Conservation (phyloP, 495 filamentous ascomycete species). For the Talaromyces adpressus region DNA sequence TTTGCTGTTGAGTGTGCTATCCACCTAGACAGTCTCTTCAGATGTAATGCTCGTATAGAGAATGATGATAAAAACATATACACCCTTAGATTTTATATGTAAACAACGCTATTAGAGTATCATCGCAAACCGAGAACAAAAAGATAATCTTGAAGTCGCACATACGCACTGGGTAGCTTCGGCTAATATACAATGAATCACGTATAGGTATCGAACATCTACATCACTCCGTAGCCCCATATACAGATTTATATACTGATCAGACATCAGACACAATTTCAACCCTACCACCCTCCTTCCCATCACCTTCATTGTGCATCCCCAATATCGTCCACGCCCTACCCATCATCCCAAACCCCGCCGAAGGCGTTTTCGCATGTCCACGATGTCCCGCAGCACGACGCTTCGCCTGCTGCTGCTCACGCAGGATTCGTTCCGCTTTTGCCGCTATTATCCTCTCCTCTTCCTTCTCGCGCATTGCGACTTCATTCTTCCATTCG, state of each 20-base stretch:
- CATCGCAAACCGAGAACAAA: neutral
- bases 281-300: conserved; percentile 15
- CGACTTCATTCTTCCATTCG: conserved; percentile 54
- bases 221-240: neutral
- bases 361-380: conserved; percentile 14
- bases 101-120: neutral
- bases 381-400: conserved; percentile 25
- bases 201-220: neutral
- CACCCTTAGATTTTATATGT: neutral
- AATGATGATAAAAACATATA: neutral
- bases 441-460: conserved; percentile 32
- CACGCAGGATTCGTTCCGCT: conserved; percentile 21
- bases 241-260: neutral
- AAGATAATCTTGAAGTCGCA: neutral
- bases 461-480: conserved; percentile 35
- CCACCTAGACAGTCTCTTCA: neutral
- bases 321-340: conserved; percentile 38
- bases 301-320: conserved; percentile 26
- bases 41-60: neutral
- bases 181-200: neutral
- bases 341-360: conserved; percentile 33
- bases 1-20: neutral
- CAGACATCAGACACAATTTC: conserved; percentile 8
- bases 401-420: conserved; percentile 24
- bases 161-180: neutral